phyloP scores from a whole-genome alignment of 108 stramenopile genomes.

The Epipyxis sp. region DNA sequence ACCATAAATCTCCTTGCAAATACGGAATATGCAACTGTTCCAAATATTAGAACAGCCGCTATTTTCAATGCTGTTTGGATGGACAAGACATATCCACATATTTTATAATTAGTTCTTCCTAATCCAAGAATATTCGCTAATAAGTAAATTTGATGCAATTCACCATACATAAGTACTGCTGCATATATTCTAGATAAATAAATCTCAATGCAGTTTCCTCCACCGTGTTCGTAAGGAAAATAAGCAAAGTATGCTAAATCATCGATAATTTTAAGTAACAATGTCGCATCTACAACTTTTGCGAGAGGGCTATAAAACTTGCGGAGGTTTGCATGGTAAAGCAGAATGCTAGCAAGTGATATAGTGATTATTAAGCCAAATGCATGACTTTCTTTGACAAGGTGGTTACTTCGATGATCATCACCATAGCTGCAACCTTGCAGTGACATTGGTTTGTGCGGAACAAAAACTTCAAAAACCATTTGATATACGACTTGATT shows the following conservation, averaged over 20 bases:
- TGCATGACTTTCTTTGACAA: background rate
- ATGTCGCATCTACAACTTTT: background rate
- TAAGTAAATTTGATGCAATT: background rate
- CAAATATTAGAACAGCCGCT: background rate
- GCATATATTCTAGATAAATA: background rate
- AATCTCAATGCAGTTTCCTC: background rate
- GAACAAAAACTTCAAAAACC: too few relatives aligned
- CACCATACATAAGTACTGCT: background rate
- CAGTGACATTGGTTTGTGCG: too few relatives aligned
- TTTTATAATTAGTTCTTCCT: background rate
- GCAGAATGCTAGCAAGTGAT: background rate
- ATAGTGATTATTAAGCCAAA: background rate
- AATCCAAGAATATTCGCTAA: background rate
- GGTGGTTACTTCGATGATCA: background rate
- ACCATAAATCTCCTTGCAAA: background rate
- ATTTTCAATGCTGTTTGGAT: background rate
- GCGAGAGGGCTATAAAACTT: background rate
- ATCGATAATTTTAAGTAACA: background rate
- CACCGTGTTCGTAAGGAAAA: background rate
- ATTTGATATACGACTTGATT: too few relatives aligned
- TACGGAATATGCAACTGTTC: background rate
- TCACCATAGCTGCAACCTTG: background rate
- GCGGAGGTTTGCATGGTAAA: background rate
- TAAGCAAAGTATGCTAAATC: background rate
- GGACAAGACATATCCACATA: background rate